Base-by-base conservation (phyloP, 805 yeast species). In the Wickerhamiella sergipiensis region DNA sequence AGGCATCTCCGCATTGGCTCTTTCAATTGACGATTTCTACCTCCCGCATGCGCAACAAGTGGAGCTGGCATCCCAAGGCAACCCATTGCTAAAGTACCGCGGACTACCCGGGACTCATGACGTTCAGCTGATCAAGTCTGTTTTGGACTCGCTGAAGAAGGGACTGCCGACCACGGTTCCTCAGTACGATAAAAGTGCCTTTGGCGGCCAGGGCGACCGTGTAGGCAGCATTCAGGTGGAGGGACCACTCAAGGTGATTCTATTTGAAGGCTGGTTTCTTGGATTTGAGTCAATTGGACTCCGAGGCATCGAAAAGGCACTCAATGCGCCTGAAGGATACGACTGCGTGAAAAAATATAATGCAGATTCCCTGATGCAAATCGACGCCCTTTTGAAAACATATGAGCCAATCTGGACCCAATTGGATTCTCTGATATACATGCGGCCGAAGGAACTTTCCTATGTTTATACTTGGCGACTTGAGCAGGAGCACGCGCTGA, bases 31-130 rank as follows among this genome's bases (percentile, higher is more conserved):
- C 67, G 97, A 92, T 65, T 77, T 86, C 53, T 90, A 90, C 63
- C 68, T 85, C 40, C 78, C 85, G 0, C 80, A 78, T 61, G 65
- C 61, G 7, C 81, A 81, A 18, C 96, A 87, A 61, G 53, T 52
- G 23, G 52, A 54, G 31, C 61, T 88, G 22, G 73, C 75, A 1
- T 39, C 54, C 6, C 49, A 53, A 13, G 72, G 66, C 13, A 85
- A 85, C 61, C 62, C 66, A 36, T 67, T 90, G 46, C 60, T 86
- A 17, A 75, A 72, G 52, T 95, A 95, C 2, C 69, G 97, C 23
- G 97, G 97, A 0, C 71, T 85, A 15, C 97, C 97, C 0, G 97
- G 97, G 0, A 90, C 97, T 0, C 98, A 90, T 64, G 97, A 90
- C 61, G 60, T 85, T 17, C 57, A 56, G 0, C 59, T 83, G 22